Base-by-base conservation (phyloP, 1,284 basidiomycete genomes). In the Cutaneotrichosporon spelunceum region DNA sequence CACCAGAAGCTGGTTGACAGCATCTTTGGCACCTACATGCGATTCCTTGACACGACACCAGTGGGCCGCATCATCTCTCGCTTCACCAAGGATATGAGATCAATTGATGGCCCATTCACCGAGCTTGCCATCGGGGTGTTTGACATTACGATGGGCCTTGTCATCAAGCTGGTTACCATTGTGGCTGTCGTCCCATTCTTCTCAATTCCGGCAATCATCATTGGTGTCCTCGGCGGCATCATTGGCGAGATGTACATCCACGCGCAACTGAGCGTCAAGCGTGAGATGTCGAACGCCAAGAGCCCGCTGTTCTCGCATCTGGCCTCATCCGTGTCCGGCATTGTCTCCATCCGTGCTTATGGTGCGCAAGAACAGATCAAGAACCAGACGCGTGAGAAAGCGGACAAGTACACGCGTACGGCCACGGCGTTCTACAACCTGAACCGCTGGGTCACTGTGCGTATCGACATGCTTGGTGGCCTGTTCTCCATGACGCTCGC, bases 181-280 rank as follows among this genome's bases (percentile, higher is more conserved):
- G 74, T 85, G 24, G 64, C 79, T n/a, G 74, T 84, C 53, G 82
- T 84, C 0, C 84, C 83, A 1, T 58, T 75, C n/a, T 79, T 80
- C 67, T 71, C 74, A 3, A 54, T 78, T 6, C 72, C 78, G 9
- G 78, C 76, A 9, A 36, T 79, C 24, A 65, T 67, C 59, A 78
- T 86, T 26, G 79, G 81, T 10, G 67, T 76, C 4, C 21, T 84
- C 7, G 85, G 84, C 24, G 81, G 74, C 8, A 78, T 80, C 73
- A 76, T 82, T 33, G 84, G 81, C 29, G 73, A 80, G 67, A 67
- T 82, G 23, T 82, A 81, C 68, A 88, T 90, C 70, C 84, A 85
- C 68, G 86, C 86, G 19, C 89, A 91, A 72, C 79, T 90, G 27
- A 84, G 86, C 14, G 87, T 90, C 52, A 91, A 90, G 72, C 70